These are phyloP conservation scores for Moesziomyces sp. DNA, from an alignment of 1,284 basidiomycete species.

Conservation along the genomic window DNA sequence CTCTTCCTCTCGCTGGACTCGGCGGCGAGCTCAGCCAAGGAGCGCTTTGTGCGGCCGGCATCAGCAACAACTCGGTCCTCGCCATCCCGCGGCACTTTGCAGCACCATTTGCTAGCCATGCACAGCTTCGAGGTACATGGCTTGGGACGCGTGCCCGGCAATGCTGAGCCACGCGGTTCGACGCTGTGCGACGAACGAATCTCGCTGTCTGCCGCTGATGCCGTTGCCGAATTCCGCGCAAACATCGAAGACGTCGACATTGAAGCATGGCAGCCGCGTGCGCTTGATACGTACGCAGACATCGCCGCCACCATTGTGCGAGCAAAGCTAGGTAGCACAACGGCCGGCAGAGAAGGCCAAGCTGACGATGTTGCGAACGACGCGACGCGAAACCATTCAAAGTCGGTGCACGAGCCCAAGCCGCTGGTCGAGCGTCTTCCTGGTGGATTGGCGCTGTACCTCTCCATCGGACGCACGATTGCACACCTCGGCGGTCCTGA, in stretches of 20 bases:
- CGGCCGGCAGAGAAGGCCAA: not conserved
- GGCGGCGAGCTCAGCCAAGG: not conserved
- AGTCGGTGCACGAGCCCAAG: conserved; percentile 3
- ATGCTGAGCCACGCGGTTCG: conserved; percentile 23
- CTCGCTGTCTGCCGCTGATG: conserved; percentile 19
- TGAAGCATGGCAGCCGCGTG: conserved; percentile 54
- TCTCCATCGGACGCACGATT: conserved; percentile 52
- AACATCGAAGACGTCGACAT: conserved; percentile 56
- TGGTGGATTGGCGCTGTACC: conserved; percentile 40
- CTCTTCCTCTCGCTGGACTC: conserved; percentile 34
- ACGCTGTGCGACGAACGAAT: conserved; percentile 20
- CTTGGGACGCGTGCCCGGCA: conserved; percentile 33
- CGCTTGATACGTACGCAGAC: conserved; percentile 37
- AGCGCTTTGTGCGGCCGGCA: conserved; percentile 5
- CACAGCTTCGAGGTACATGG: conserved; percentile 46
- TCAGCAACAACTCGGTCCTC: not conserved
- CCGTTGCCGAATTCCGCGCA: conserved; percentile 40
- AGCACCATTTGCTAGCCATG: conserved; percentile 50
- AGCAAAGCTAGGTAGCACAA: conserved; percentile 1
- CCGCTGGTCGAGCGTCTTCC: conserved; percentile 52
- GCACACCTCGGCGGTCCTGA: conserved; percentile 56
- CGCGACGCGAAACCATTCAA: not conserved
- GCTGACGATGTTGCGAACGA: not conserved
- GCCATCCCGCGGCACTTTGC: conserved; percentile 24
- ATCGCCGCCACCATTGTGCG: conserved; percentile 18